Conservation (phyloP, 106 monocot genomes). For the Phalaenopsis equestris region DNA sequence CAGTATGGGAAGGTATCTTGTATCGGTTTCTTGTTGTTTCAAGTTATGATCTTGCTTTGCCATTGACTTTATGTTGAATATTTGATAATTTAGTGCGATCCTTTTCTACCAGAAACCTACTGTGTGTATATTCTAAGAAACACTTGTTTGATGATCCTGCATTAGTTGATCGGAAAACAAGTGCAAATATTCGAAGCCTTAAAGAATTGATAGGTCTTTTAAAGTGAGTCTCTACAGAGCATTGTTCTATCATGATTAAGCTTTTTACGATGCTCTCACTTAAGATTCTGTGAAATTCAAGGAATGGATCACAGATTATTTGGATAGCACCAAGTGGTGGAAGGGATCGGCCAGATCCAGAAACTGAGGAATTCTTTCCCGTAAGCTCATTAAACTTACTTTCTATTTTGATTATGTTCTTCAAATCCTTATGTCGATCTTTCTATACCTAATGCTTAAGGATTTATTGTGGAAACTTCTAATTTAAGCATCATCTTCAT, state of each 20-base stretch:
- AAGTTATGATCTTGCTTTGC: neutral
- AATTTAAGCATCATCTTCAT: neutral
- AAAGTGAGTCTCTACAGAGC: constrained; percentile 23
- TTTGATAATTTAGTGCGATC: constrained; percentile 1
- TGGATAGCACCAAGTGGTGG: constrained; percentile 99
- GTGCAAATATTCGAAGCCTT: constrained; percentile 73
- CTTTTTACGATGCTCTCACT: neutral
- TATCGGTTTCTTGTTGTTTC: constrained; percentile 6
- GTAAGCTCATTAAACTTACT: constrained; percentile 35
- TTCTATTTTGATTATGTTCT: neutral
- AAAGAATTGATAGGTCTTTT: constrained; percentile 84
- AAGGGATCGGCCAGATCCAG: constrained; percentile 76
- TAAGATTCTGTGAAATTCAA: constrained; percentile 13
- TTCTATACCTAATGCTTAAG: neutral
- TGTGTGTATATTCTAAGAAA: constrained; percentile 96
- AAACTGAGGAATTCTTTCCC: constrained; percentile 73
- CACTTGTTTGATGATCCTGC: constrained; percentile 91
- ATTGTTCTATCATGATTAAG: neutral
- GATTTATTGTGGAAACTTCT: neutral
- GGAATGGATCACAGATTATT: constrained; percentile 79
- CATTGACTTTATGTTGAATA: neutral
- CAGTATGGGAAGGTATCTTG: constrained; percentile 68
- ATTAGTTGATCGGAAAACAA: constrained; percentile 73
- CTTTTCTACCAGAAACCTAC: constrained; percentile 60
- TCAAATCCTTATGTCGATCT: neutral